A percentile compares a stretch with the other conserved stretches of the same genome.
phyloP scores from a whole-genome alignment of 2,329 filamentous ascomycete genomes.

The Beauveria sp. region DNA sequence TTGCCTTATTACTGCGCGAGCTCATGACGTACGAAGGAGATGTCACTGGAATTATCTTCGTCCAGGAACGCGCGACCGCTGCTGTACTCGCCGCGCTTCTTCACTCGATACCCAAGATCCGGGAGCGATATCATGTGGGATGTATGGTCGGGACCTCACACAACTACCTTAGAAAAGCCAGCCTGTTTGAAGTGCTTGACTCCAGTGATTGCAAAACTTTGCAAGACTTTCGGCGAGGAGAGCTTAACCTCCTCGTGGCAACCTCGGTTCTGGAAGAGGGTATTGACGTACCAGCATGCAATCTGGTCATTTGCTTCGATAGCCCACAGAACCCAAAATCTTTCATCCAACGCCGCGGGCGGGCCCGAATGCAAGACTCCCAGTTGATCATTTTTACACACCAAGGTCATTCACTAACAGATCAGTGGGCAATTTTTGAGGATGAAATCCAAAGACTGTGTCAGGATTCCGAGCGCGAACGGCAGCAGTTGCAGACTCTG shows the following conservation, averaged over 20 bases:
- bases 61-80: constrained; percentile 53
- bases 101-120: constrained; percentile 39
- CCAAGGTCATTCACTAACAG: constrained; percentile 18
- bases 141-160: constrained; percentile 49
- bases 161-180: constrained; percentile 26
- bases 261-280: constrained; percentile 62
- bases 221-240: constrained; percentile 45
- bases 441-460: constrained; percentile 64
- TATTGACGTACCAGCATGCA: constrained; percentile 59
- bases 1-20: constrained; percentile 42
- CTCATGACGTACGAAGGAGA: constrained; percentile 37
- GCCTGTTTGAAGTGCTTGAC: constrained; percentile 32
- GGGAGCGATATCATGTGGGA: constrained; percentile 41
- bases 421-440: constrained; percentile 62
- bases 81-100: constrained; percentile 53
- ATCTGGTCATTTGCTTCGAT: constrained; percentile 53
- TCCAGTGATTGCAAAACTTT: constrained; percentile 26
- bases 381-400: constrained; percentile 41
- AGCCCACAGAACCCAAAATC: constrained; percentile 42
- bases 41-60: constrained; percentile 58
- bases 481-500: constrained; percentile 35
- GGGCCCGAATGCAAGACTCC: constrained; percentile 44
- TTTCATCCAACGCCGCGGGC: constrained; percentile 50
- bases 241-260: constrained; percentile 50
- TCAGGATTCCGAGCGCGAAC: constrained; percentile 52